Evolutionary conservation across 345 rosid genomes (phyloP).

Genomic region (Aegle marmelos): DNA sequence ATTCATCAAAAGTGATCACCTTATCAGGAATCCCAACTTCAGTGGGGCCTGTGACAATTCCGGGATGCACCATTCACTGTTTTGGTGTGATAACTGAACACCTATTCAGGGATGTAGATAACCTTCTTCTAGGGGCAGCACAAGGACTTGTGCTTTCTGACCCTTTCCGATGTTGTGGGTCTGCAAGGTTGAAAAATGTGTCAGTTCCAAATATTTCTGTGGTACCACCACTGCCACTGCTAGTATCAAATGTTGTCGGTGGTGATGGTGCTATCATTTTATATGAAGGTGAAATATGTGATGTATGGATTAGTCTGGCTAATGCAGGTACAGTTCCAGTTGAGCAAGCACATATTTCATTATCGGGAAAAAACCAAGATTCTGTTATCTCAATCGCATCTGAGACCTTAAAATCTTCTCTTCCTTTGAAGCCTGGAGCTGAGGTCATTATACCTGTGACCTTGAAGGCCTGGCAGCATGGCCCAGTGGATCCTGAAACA

Average conservation of each 20-base stretch:
- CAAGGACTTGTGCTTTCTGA: constrained; percentile 99
- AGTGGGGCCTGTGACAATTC: constrained; percentile 73
- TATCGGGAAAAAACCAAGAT: constrained; percentile 96
- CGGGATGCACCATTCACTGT: constrained; percentile 91
- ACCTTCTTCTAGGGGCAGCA: constrained; percentile 95
- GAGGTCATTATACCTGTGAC: constrained; percentile 81
- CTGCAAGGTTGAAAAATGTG: constrained; percentile 72
- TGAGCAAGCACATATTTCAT: constrained; percentile 86
- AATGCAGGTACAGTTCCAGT: constrained; percentile 95
- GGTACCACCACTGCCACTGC: constrained; percentile 71
- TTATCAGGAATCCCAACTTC: constrained; percentile 94
- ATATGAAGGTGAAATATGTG: constrained; percentile 95
- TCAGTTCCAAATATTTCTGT: constrained; percentile 83
- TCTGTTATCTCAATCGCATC: constrained; percentile 72
- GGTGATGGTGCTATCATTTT: constrained; percentile 91
- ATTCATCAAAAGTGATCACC: constrained; percentile 93
- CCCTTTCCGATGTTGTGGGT: constrained; percentile 94
- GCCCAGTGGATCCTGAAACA: constrained; percentile 58
- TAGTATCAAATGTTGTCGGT: constrained; percentile 80
- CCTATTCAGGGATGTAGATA: constrained; percentile 87
- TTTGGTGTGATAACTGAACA: constrained; percentile 98
- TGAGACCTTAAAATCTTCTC: constrained; percentile 69
- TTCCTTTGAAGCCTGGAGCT: constrained; percentile 94
- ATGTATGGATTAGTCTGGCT: constrained; percentile 77
- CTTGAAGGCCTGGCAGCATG: constrained; percentile 93